A percentile compares a stretch with the other conserved stretches of the same genome.
phyloP scores from a whole-genome alignment of 345 rosid species.

The Cardamine chenopodiifolia region DNA sequence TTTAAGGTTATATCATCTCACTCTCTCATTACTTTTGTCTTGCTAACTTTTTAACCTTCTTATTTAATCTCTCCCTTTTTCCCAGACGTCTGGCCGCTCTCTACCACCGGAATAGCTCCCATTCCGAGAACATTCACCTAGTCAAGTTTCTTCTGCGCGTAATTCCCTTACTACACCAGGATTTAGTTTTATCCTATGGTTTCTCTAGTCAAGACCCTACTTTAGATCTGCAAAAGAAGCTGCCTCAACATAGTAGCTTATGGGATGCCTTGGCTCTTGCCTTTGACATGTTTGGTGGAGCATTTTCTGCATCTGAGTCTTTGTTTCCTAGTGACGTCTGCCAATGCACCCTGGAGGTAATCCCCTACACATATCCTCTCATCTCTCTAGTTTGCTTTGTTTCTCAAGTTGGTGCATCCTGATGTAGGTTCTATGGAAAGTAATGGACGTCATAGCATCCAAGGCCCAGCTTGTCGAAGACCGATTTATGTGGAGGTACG shows the following conservation, averaged over 20 bases:
- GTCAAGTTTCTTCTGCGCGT: slow-evolving; percentile 67
- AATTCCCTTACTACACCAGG: slow-evolving; percentile 49
- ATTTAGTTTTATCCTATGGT: slow-evolving; percentile 46
- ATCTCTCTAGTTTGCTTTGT: slow-evolving; percentile 14
- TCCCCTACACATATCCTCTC: slow-evolving; percentile 25
- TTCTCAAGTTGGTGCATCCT: slow-evolving; percentile 29
- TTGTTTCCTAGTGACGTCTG: slow-evolving; percentile 59
- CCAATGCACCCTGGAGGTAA: slow-evolving; percentile 73
- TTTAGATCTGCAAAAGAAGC: slow-evolving; percentile 50
- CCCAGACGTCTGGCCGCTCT: slow-evolving; percentile 54
- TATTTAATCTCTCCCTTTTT: slow-evolving; percentile 4
- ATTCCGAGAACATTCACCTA: slow-evolving; percentile 54
- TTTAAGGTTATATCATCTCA: slow-evolving; percentile 53
- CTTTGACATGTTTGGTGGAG: slow-evolving; percentile 68
- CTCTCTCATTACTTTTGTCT: slow-evolving; percentile 3
- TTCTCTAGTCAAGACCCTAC: slow-evolving; percentile 42
- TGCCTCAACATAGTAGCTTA: slow-evolving; percentile 47
- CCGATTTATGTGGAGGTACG: slow-evolving; percentile 65
- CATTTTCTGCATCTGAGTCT: slow-evolving; percentile 58
- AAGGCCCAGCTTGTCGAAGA: slow-evolving; percentile 64
- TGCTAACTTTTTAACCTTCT: slow-evolving; percentile 8
- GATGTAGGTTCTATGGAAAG: slow-evolving; percentile 72
- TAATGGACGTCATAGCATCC: slow-evolving; percentile 73
- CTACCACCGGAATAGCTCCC: slow-evolving; percentile 48
- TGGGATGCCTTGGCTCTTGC: slow-evolving; percentile 67